These are phyloP conservation scores for Solanum pennellii DNA, from an alignment of 257 asterid genomes.

Conservation along the genomic window DNA sequence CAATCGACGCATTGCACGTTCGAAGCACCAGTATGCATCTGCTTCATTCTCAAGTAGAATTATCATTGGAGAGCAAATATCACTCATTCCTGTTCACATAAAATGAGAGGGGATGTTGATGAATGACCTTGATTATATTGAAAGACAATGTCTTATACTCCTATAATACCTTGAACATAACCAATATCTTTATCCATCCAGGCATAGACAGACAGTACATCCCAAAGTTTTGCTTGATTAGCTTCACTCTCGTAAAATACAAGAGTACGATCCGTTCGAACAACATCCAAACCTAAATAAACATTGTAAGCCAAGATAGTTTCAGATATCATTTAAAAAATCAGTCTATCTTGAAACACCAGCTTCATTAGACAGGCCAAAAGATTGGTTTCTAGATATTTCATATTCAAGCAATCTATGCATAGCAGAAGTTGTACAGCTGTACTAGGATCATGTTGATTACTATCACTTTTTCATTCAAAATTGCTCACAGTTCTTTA, in stretches of 20 bases:
- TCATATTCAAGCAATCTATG: not conserved
- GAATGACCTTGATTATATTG: constrained; percentile 11
- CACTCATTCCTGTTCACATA: constrained; percentile 77
- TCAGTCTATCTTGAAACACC: not conserved
- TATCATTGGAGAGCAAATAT: constrained; percentile 91
- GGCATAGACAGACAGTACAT: constrained; percentile 74
- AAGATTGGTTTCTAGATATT: not conserved
- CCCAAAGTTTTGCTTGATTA: constrained; percentile 82
- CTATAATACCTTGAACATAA: constrained; percentile 82
- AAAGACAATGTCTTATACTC: not conserved
- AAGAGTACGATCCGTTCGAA: constrained; percentile 81
- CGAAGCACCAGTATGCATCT: constrained; percentile 98
- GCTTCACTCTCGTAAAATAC: constrained; percentile 66
- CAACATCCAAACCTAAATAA: constrained; percentile 78
- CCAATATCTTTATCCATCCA: constrained; percentile 95
- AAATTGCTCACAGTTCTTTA: not conserved
- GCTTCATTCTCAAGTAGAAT: constrained; percentile 88
- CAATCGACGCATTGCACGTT: constrained; percentile 91
- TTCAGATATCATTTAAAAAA: not conserved
- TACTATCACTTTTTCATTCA: not conserved
- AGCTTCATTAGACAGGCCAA: not conserved
- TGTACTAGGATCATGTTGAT: not conserved
- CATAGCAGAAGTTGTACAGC: not conserved
- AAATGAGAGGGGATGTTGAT: constrained; percentile 2
- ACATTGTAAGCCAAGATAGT: not conserved